Evolutionary conservation across 2,329 filamentous ascomycete species (phyloP).

Genomic region (Macroventuria anomochaeta): DNA sequence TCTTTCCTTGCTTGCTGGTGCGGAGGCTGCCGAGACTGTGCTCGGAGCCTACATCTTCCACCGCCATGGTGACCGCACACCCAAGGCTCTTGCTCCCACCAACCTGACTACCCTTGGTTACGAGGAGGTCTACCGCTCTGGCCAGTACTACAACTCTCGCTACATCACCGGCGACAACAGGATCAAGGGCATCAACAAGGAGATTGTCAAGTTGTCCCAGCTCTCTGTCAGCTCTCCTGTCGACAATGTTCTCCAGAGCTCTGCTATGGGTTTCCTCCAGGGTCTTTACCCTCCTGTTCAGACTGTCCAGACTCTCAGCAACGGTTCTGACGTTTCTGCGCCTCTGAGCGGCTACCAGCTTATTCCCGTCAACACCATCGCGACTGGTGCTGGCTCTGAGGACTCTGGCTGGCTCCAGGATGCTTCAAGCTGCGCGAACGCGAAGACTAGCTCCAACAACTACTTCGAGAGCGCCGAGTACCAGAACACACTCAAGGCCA

Average conservation of each 20-base stretch:
- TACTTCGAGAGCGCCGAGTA: constrained; percentile 63
- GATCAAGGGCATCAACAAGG: constrained; percentile 70
- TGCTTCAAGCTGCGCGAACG: constrained; percentile 62
- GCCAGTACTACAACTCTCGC: constrained; percentile 75
- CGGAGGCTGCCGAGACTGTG: constrained; percentile 66
- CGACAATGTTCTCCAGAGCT: constrained; percentile 80
- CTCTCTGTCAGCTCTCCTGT: constrained; percentile 74
- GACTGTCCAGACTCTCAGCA: constrained; percentile 67
- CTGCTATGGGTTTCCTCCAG: constrained; percentile 81
- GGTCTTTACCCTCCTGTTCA: constrained; percentile 80
- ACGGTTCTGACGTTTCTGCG: constrained; percentile 69
- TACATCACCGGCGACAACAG: constrained; percentile 71
- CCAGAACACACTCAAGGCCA: constrained; percentile 54
- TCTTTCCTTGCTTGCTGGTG: constrained; percentile 36
- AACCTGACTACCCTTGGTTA: constrained; percentile 82
- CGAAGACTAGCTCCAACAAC: constrained; percentile 63
- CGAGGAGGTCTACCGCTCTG: constrained; percentile 73
- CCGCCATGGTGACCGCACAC: constrained; percentile 86
- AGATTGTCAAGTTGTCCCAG: constrained; percentile 72
- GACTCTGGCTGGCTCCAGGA: constrained; percentile 65
- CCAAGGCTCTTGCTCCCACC: constrained; percentile 75
- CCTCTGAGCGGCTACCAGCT: constrained; percentile 85
- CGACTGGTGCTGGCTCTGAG: constrained; percentile 65
- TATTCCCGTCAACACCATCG: constrained; percentile 72
- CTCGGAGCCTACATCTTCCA: constrained; percentile 87